Base-by-base conservation (phyloP, 2,329 filamentous ascomycete species). In the Aureobasidium lini region DNA sequence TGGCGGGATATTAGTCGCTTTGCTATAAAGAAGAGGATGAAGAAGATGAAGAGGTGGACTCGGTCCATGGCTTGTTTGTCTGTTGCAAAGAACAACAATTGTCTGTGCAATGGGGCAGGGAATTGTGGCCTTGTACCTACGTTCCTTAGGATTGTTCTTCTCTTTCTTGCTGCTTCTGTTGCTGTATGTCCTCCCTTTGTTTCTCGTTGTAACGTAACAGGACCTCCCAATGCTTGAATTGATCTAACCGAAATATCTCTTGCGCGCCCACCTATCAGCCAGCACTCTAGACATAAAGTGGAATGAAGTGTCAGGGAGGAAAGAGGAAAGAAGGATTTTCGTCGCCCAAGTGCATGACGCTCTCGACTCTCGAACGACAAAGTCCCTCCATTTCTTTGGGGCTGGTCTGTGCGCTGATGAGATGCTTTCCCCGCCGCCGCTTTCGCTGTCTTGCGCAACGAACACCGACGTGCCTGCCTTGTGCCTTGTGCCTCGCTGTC, bases 231-330 rank as follows among this genome's bases (percentile, higher is more conserved):
- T 49, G 32, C 29, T 34, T 49, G 31, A 31, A 43, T 31, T 44
- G 59, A 59, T 59, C 69, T 76, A 77, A 71, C 74, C 75, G 63
- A 76, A 70, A 65, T 77, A 77, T 64, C 74, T 71, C 68, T 71
- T 70, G 66, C 75, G 73, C 61, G 75, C 75, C 75, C 75, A 77
- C 66, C 75, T 74, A 70, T 77, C 81, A 66, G 76, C 80, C 64
- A 78, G 76, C 68, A 80, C 68, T 65, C 80, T 78, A 47, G 54
- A 48, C 54, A 57, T 47, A 47, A 57, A 57, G 43, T 15, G 44
- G 34, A 40, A 48, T 43, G 31, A 48, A 48, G 34, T 11, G 18
- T 31, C 16, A 57, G 49, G n/a, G 28, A 31, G 15, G 28, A n/a
- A 9, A 13, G n/a, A 48, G 39, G 37, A 6, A 42, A 43, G 43